phyloP scores from a whole-genome alignment of 2,329 filamentous ascomycete species.

The Ascomycota sp. region DNA sequence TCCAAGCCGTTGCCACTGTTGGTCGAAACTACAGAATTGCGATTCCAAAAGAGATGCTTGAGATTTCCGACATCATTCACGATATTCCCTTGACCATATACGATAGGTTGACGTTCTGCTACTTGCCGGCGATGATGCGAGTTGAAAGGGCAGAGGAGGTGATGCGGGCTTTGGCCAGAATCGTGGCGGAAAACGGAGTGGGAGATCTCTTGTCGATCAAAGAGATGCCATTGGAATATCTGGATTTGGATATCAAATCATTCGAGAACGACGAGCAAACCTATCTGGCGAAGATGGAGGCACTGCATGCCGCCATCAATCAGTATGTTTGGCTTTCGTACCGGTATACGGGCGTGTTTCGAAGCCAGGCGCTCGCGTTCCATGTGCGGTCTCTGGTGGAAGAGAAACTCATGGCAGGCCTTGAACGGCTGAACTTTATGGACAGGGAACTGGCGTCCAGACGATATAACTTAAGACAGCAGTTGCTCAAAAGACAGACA shows the following conservation, averaged over 20 bases:
- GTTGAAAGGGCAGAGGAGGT: conserved; percentile 26
- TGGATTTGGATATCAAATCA: conserved; percentile 38
- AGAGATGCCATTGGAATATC: conserved; percentile 48
- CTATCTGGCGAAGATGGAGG: conserved; percentile 52
- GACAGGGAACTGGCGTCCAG: conserved; percentile 15
- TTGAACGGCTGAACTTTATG: conserved; percentile 29
- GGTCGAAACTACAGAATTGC: conserved; percentile 48
- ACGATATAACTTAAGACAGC: no score
- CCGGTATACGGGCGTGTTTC: conserved; percentile 65
- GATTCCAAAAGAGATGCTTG: conserved; percentile 35
- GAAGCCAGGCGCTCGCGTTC: conserved; percentile 52
- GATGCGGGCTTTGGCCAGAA: conserved; percentile 43
- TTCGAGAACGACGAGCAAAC: conserved; percentile 16
- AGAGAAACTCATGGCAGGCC: conserved; percentile 36
- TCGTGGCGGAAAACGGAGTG: conserved; percentile 44
- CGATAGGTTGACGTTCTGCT: conserved; percentile 58
- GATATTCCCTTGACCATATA: conserved; percentile 44
- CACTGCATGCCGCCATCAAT: conserved; percentile 62
- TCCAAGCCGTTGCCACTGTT: conserved; percentile 47
- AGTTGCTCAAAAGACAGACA: no score
- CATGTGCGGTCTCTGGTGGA: conserved; percentile 65
- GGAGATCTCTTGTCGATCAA: conserved; percentile 54
- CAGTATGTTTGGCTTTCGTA: conserved; percentile 89
- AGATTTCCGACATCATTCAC: conserved; percentile 57
- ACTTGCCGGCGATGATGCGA: conserved; percentile 43